These are phyloP conservation scores for Nigrospora osmanthi DNA, from an alignment of 2,329 filamentous ascomycete genomes.

Conservation along the genomic window DNA sequence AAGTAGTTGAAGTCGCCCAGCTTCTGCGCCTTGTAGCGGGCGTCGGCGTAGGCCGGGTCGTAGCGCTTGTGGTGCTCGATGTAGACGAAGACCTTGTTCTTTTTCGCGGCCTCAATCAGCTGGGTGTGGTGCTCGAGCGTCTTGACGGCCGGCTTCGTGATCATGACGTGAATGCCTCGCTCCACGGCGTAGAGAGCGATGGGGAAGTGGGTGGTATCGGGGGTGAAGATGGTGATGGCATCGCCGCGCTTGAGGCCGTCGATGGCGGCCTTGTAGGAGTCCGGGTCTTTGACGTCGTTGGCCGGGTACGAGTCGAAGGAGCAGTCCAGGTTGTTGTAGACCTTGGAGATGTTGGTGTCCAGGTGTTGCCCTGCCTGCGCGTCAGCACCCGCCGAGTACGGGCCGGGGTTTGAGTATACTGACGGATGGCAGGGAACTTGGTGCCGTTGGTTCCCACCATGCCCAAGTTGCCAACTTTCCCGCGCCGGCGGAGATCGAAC, in stretches of 20 bases:
- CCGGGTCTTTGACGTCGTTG: slow-evolving; percentile 64
- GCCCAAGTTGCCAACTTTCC: slow-evolving; percentile 76
- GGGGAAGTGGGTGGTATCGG: slow-evolving; percentile 85
- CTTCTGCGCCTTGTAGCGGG: slow-evolving; percentile 64
- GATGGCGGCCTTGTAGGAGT: slow-evolving; percentile 84
- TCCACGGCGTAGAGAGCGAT: slow-evolving; percentile 91
- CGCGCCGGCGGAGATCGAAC: slow-evolving; percentile 80
- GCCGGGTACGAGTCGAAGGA: slow-evolving; percentile 78
- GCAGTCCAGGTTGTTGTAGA: slow-evolving; percentile 84
- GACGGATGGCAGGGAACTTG: slow-evolving; percentile 88
- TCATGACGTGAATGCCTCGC: slow-evolving; percentile 78
- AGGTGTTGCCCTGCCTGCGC: slow-evolving; percentile 61
- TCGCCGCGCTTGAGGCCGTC: slow-evolving; percentile 74
- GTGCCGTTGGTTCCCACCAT: slow-evolving; percentile 87
- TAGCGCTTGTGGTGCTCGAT: slow-evolving; percentile 96
- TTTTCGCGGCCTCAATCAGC: slow-evolving; percentile 63
- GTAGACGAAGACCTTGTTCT: slow-evolving; percentile 80
- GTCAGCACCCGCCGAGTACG: slow-evolving; percentile 5
- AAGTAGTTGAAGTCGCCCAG: slow-evolving; percentile 98
- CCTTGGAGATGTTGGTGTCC: slow-evolving; percentile 66
- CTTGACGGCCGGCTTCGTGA: slow-evolving; percentile 92
- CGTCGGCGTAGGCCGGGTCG: slow-evolving; percentile 88
- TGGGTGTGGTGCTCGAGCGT: slow-evolving; percentile 70
- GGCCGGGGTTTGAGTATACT: slow-evolving; percentile 21
- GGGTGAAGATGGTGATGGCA: slow-evolving; percentile 93